These are phyloP conservation scores for Solanum dulcamara DNA, from an alignment of 257 asterid species.

Conservation along the genomic window DNA sequence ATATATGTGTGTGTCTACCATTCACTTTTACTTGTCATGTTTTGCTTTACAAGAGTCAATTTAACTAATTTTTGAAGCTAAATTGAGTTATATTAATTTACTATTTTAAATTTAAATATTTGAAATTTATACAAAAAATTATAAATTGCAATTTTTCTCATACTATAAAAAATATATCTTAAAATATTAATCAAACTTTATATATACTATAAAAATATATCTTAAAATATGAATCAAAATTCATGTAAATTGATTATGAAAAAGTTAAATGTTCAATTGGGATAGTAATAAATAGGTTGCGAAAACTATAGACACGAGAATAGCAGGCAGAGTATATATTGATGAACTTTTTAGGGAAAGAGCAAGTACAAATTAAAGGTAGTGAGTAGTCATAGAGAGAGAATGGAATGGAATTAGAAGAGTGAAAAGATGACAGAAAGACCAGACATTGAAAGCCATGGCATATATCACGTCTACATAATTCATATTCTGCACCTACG, in stretches of 20 bases:
- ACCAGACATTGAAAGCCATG: neutral
- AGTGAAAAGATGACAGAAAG: neutral
- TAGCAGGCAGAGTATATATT: neutral
- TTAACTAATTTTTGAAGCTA: neutral
- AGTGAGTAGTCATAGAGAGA: too few species aligned
- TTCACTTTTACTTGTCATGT: neutral
- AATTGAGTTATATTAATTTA: too few species aligned
- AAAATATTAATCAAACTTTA: too few species aligned
- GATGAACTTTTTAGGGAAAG: neutral
- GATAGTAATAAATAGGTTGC: neutral
- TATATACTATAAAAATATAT: neutral
- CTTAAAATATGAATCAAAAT: neutral
- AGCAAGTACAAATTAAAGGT: neutral
- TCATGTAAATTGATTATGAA: too few species aligned
- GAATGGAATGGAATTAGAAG: neutral
- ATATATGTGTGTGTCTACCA: too few species aligned
- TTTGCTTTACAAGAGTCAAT: too few species aligned
- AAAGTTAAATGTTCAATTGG: too few species aligned
- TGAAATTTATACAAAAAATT: too few species aligned
- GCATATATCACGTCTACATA: neutral
- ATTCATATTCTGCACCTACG: neutral
- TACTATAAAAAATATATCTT: neutral
- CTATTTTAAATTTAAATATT: too few species aligned
- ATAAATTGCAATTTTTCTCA: neutral
- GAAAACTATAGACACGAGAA: neutral